These are phyloP conservation scores for Tetrapyrgos nigripes DNA, from an alignment of 1,284 basidiomycete genomes.

Conservation along the genomic window DNA sequence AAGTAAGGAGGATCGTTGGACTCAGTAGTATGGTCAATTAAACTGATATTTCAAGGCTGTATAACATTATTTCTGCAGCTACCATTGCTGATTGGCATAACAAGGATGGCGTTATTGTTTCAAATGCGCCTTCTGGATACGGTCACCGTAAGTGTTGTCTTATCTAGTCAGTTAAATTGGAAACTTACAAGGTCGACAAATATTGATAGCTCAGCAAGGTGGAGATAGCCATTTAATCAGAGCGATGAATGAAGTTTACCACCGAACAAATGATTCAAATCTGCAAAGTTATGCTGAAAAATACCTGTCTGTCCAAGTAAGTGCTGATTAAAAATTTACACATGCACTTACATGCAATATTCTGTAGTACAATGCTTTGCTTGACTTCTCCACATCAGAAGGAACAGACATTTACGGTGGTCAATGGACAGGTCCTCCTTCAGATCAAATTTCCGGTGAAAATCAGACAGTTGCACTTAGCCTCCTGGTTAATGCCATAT, in stretches of 20 bases:
- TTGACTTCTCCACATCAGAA: constrained; percentile 6
- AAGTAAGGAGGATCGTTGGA: not conserved
- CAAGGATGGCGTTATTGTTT: constrained; percentile 7
- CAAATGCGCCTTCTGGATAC: no score
- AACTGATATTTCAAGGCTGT: not conserved
- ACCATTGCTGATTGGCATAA: constrained; percentile 1
- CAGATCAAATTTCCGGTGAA: not conserved
- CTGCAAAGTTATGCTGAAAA: constrained; percentile 5
- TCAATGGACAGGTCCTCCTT: constrained; percentile 18
- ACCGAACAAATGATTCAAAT: constrained; percentile 10
- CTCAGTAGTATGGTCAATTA: not conserved
- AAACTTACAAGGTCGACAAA: not conserved
- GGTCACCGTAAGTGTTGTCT: not conserved
- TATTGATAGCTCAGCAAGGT: not conserved
- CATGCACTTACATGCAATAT: no score
- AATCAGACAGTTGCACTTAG: constrained; percentile 15
- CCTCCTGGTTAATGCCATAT: constrained; percentile 15
- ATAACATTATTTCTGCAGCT: constrained; percentile 1
- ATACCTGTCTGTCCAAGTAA: constrained; percentile 15
- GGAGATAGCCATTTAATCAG: constrained; percentile 6
- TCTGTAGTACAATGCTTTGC: constrained; percentile 18
- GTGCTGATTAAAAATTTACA: not conserved
- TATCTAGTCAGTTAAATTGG: not conserved
- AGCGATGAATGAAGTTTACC: constrained; percentile 9
- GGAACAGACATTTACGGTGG: constrained; percentile 14